These are phyloP conservation scores for Sarcodon aspratus DNA, from an alignment of 768 basidiomycete genomes.

Conservation along the genomic window DNA sequence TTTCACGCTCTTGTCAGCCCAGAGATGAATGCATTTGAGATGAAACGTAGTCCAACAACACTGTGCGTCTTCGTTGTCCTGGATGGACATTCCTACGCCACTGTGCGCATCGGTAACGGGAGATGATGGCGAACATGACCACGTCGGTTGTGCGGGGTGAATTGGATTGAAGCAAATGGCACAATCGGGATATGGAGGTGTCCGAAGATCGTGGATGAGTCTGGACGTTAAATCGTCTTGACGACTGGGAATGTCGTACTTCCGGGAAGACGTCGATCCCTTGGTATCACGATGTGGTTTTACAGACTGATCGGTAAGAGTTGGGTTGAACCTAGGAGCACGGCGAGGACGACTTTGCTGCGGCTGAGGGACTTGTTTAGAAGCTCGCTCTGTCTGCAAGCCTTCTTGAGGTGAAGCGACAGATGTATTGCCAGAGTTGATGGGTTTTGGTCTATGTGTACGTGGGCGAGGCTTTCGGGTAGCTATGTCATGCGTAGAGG, in stretches of 20 bases:
- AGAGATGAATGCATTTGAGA: slow-evolving; percentile 77
- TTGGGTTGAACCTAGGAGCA: slow-evolving; percentile 5
- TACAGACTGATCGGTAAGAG: slow-evolving; percentile 1
- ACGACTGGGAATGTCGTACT: background rate
- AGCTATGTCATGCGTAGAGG: too few species aligned
- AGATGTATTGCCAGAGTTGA: too few species aligned
- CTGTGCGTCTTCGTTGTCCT: slow-evolving; percentile 22
- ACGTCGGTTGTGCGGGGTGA: slow-evolving; percentile 68
- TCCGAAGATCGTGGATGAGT: slow-evolving; percentile 53
- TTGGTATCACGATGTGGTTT: background rate
- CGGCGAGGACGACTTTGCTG: background rate
- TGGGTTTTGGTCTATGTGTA: too few species aligned
- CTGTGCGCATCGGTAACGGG: slow-evolving; percentile 20
- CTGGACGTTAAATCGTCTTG: slow-evolving; percentile 67
- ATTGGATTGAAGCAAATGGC: slow-evolving; percentile 77
- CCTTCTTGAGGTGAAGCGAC: too few species aligned
- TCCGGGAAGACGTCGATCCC: background rate
- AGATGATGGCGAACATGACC: slow-evolving; percentile 76
- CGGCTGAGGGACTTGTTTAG: too few species aligned
- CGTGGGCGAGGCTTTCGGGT: too few species aligned
- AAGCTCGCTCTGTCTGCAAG: too few species aligned
- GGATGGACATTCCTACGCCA: slow-evolving; percentile 1
- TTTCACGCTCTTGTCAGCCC: slow-evolving; percentile 78
- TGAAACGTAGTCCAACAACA: slow-evolving; percentile 92
- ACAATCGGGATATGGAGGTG: slow-evolving; percentile 68